Evolutionary conservation across 352 stramenopile species (phyloP).

Genomic region (Phytophthora idaei): DNA sequence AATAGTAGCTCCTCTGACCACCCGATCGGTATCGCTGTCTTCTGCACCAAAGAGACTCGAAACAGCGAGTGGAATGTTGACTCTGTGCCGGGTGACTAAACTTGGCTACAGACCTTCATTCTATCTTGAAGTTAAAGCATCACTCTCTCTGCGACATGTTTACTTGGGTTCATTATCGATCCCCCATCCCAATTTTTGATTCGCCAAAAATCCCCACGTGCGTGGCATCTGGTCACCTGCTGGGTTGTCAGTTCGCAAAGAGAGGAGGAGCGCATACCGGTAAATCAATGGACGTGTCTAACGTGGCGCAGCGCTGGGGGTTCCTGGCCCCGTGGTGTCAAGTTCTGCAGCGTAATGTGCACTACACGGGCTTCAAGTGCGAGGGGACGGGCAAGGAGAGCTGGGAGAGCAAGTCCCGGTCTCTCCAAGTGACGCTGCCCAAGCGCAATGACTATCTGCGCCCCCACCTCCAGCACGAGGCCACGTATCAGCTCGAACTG

Average conservation of each 20-base stretch:
- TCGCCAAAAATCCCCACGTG: not conserved
- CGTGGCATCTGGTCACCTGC: constrained; percentile 8
- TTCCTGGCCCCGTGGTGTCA: constrained; percentile 21
- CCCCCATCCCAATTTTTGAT: constrained; percentile 1
- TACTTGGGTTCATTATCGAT: constrained; percentile 2
- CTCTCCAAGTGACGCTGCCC: constrained; percentile 18
- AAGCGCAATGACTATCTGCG: constrained; percentile 1
- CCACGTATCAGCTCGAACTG: constrained; percentile 5
- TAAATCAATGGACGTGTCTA: constrained; percentile 5
- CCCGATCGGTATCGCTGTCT: too few species aligned
- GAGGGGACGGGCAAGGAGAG: constrained; percentile 1
- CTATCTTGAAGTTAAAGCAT: not conserved
- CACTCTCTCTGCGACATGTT: constrained; percentile 3
- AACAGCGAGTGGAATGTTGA: too few species aligned
- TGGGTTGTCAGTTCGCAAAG: constrained; percentile 6
- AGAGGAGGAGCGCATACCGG: not conserved
- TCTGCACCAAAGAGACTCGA: too few species aligned
- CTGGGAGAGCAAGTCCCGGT: not conserved
- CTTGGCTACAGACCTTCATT: constrained; percentile 3
- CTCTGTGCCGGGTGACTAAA: not conserved
- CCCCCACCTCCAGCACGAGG: constrained; percentile 13
- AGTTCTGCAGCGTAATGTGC: not conserved
- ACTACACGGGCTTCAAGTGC: constrained; percentile 9
- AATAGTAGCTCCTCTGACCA: too few species aligned
- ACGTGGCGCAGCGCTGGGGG: constrained; percentile 18